A percentile compares a stretch with the other conserved stretches of the same genome.
Evolutionary conservation across 192 early-diverging fungal genomes (phyloP).

Genomic region (Gryganskiella cystojenkinii): DNA sequence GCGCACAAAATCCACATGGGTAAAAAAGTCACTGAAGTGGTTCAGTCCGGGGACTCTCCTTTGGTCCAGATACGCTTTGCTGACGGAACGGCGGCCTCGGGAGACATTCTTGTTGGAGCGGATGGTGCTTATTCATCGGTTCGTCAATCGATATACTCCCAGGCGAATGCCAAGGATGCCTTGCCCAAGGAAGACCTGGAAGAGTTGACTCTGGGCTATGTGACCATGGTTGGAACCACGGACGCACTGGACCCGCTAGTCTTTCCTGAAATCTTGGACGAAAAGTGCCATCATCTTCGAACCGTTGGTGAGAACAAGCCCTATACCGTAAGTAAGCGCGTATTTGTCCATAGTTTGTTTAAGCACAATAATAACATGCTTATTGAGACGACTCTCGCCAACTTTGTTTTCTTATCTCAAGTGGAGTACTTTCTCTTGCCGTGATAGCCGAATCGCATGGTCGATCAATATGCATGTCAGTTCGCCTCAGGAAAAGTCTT

Average conservation of each 20-base stretch:
- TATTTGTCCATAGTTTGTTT: not conserved
- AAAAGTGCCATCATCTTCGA: not conserved
- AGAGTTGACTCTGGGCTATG: conserved; percentile 1
- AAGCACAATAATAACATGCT: not conserved
- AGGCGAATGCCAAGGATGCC: not conserved
- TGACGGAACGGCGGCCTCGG: not conserved
- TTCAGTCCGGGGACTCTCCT: not conserved
- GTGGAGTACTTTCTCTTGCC: conserved; percentile 1
- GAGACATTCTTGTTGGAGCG: not conserved
- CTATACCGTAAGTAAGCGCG: not conserved
- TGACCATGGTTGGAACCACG: conserved; percentile 6
- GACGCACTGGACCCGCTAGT: too few species aligned
- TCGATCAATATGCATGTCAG: not conserved
- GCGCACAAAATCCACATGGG: not conserved
- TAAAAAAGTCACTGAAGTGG: not conserved
- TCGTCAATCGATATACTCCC: not conserved
- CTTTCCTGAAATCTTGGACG: not conserved
- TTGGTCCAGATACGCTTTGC: not conserved
- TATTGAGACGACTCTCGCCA: not conserved
- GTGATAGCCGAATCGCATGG: not conserved
- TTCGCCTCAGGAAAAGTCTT: not conserved
- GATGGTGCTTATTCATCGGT: conserved; percentile 1
- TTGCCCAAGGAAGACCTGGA: not conserved
- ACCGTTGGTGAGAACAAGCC: not conserved
- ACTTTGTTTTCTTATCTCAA: not conserved